Conservation (phyloP, 768 basidiomycete genomes). For the Suillus hirtellus region DNA sequence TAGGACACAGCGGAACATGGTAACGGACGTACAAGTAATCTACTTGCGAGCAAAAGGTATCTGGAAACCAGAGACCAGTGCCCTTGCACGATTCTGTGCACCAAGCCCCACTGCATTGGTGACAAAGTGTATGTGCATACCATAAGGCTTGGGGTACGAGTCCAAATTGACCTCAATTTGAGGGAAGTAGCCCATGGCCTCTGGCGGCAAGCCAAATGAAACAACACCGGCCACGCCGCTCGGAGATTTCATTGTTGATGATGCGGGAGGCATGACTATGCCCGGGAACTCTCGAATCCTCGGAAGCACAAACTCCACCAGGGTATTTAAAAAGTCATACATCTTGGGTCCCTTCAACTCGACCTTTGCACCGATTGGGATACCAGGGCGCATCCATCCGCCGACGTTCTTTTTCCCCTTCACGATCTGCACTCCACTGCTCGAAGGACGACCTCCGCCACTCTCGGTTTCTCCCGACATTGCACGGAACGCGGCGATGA, state of each 20-base stretch:
- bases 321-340: constrained; percentile 89
- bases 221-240: constrained; percentile 86
- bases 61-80: constrained; percentile 88
- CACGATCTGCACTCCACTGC: constrained; percentile 79
- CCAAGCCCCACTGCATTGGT: constrained; percentile 87
- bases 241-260: constrained; percentile 68
- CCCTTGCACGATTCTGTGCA: constrained; percentile 86
- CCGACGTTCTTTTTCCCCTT: constrained; percentile 64
- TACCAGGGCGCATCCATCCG: constrained; percentile 82
- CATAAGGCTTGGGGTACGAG: constrained; percentile 80
- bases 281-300: constrained; percentile 90
- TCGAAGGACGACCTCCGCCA: constrained; percentile 69
- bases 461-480: constrained; percentile 80
- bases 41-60: constrained; percentile 73
- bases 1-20: not conserved
- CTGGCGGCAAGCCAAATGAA: constrained; percentile 80
- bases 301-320: constrained; percentile 95
- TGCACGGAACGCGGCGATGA: constrained; percentile 84
- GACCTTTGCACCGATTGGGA: constrained; percentile 87
- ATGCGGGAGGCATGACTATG: constrained; percentile 72
- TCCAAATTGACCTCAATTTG: constrained; percentile 95
- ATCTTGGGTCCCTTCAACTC: constrained; percentile 88
- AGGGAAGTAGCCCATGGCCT: constrained; percentile 89
- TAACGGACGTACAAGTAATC: constrained; percentile 10
- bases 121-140: constrained; percentile 93